phyloP scores from a whole-genome alignment of 768 basidiomycete species.

The Infundibulicybe gibba region DNA sequence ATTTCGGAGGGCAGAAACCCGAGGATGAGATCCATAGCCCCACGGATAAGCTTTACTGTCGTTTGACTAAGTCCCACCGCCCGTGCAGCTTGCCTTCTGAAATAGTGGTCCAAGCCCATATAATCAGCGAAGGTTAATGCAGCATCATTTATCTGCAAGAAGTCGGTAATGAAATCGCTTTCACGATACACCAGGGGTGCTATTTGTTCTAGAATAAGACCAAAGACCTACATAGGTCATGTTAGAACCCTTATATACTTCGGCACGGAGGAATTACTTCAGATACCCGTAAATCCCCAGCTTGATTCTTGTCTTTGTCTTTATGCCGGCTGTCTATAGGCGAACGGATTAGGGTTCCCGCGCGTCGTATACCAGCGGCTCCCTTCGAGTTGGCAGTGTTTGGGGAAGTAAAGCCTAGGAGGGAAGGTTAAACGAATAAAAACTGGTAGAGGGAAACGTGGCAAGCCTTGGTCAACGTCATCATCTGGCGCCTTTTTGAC shows the following conservation, averaged over 20 bases:
- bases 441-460: background rate
- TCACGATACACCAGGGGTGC: slow-evolving; percentile 75
- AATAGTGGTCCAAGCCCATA: slow-evolving; percentile 91
- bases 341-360: slow-evolving; percentile 81
- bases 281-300: slow-evolving; percentile 63
- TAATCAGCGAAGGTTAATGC: slow-evolving; percentile 94
- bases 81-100: slow-evolving; percentile 85
- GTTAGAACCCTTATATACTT: background rate
- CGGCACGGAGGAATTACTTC: slow-evolving; percentile 47
- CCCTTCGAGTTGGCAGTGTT: slow-evolving; percentile 43
- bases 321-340: slow-evolving; percentile 61
- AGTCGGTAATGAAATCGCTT: slow-evolving; percentile 86
- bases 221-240: slow-evolving; percentile 56
- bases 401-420: slow-evolving; percentile 43
- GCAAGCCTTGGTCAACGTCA: slow-evolving; percentile 66
- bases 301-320: slow-evolving; percentile 53
- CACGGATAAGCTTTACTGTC: slow-evolving; percentile 78
- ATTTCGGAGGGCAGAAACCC: slow-evolving; percentile 86
- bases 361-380: slow-evolving; percentile 67
- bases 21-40: slow-evolving; percentile 93
- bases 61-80: slow-evolving; percentile 60
- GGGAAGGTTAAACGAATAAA: background rate
- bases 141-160: slow-evolving; percentile 87
- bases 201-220: slow-evolving; percentile 71
- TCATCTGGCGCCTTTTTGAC: slow-evolving; percentile 73